Conservation (phyloP, 2,329 filamentous ascomycete species). For the Aspergillus caelatus region DNA sequence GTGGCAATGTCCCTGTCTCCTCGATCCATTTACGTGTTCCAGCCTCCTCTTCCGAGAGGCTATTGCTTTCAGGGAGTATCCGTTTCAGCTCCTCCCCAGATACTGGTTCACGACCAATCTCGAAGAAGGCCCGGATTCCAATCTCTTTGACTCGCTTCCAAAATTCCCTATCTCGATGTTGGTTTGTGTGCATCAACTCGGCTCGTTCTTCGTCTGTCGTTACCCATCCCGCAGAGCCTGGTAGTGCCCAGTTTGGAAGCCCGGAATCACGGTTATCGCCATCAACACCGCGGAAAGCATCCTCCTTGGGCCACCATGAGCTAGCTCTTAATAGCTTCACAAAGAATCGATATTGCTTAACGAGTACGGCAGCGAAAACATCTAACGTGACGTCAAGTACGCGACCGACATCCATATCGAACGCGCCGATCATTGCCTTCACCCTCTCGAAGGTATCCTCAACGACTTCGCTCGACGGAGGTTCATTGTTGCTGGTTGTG, state of each 20-base stretch:
- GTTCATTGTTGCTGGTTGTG: slow-evolving; percentile 75
- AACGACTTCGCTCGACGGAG: slow-evolving; percentile 74
- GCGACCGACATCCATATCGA: slow-evolving; percentile 93
- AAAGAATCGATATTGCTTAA: slow-evolving; percentile 92
- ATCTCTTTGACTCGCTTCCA: slow-evolving; percentile 78
- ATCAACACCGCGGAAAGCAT: slow-evolving; percentile 48
- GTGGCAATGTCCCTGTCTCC: slow-evolving; percentile 78
- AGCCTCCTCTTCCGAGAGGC: slow-evolving; percentile 52
- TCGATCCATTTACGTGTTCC: slow-evolving; percentile 74
- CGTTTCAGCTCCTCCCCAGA: slow-evolving; percentile 60
- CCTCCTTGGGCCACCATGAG: slow-evolving; percentile 90
- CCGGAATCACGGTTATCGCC: slow-evolving; percentile 53
- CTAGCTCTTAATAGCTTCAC: slow-evolving; percentile 88
- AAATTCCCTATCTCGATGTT: slow-evolving; percentile 72
- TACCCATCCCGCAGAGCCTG: slow-evolving; percentile 65
- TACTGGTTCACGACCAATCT: slow-evolving; percentile 74
- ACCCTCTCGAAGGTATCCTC: slow-evolving; percentile 87
- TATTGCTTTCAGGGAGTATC: slow-evolving; percentile 45
- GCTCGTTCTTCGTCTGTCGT: slow-evolving; percentile 70
- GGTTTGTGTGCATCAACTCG: slow-evolving; percentile 58
- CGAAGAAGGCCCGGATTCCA: slow-evolving; percentile 84
- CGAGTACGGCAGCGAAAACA: slow-evolving; percentile 88
- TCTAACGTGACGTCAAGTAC: slow-evolving; percentile 94
- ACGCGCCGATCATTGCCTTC: slow-evolving; percentile 93
- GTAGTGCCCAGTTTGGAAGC: slow-evolving; percentile 83